Conservation (phyloP, 345 rosid genomes). For the Kernera saxatilis region DNA sequence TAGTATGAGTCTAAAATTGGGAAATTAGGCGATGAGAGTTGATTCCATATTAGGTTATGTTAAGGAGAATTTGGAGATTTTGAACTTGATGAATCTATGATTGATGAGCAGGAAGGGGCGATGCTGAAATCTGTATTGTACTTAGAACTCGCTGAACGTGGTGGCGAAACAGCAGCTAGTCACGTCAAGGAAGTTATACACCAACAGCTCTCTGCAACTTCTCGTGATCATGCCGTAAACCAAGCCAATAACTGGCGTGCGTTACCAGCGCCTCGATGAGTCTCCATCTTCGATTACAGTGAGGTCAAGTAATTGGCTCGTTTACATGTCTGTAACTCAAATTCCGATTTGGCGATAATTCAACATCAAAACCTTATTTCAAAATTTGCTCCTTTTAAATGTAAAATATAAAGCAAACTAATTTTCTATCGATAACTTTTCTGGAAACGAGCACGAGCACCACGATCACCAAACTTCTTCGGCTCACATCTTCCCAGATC, state of each 20-base stretch:
- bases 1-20: not conserved
- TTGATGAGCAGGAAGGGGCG: constrained; percentile 62
- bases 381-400: not conserved
- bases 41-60: not conserved
- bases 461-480: too few relatives aligned
- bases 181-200: constrained; percentile 66
- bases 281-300: not conserved
- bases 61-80: not conserved
- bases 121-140: constrained; percentile 70
- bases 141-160: constrained; percentile 84
- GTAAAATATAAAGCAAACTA: too few relatives aligned
- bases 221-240: constrained; percentile 44
- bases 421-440: too few relatives aligned
- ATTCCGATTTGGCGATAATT: not conserved
- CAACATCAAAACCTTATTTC: not conserved
- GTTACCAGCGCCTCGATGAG: constrained; percentile 42
- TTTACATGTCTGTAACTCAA: not conserved
- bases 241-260: constrained; percentile 63
- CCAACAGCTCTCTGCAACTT: constrained; percentile 57
- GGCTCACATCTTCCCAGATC: too few relatives aligned
- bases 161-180: constrained; percentile 72
- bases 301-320: not conserved
- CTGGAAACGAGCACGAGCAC: too few relatives aligned
- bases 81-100: not conserved
- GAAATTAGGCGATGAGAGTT: not conserved